Evolutionary conservation across 805 yeast species (phyloP), one percentile per base, ranked within the genome.

Genomic region (Scheffersomyces lignosus): DNA sequence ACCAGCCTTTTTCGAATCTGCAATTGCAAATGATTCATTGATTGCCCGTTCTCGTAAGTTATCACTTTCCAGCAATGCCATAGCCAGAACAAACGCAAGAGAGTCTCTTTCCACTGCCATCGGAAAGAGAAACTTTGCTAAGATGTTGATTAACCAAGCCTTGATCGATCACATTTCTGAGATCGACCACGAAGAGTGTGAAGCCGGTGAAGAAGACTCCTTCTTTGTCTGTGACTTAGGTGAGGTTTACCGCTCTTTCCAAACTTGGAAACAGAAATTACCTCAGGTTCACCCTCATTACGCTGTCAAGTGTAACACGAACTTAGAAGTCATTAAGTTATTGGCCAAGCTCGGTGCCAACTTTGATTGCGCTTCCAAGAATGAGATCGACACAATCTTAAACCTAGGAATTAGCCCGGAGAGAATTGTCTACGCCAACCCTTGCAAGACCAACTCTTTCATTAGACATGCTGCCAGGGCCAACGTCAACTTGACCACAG

Each of bases 231-330:
- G 93, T 48, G 96, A 91, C 62, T 62, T 88, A 43, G 87, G 86
- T 18, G 82, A 83, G 51, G 75, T 93, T 24, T 69, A 68, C 41
- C 72, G 81, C 40, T 72, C 88, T 37, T 73, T 72, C 42, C 44
- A 60, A n/a, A 66, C 77, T 27, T 91, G 98, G 97, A 54, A 58
- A 18, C 34, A 48, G 15, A 58, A 68, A 27, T 70, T 91, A 52
- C 96, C 96, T 15, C 68, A 81, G 29, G 82, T 91, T 25, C 75
- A 77, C 38, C 96, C 97, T n/a, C 83, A 75, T 55, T 91, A 90
- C 62, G 99, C 99, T 14, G 93, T 91, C 49, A 91, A 91, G 64
- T 91, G 98, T 67, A 91, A 91, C 69, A 84, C 89, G 26, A 81
- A 88, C 56, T 49, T 65, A 5, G 65, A 65, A 37, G 79, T 91